phyloP scores from a whole-genome alignment of 495 filamentous ascomycete species.

The Hypoxylon subgilvum region DNA sequence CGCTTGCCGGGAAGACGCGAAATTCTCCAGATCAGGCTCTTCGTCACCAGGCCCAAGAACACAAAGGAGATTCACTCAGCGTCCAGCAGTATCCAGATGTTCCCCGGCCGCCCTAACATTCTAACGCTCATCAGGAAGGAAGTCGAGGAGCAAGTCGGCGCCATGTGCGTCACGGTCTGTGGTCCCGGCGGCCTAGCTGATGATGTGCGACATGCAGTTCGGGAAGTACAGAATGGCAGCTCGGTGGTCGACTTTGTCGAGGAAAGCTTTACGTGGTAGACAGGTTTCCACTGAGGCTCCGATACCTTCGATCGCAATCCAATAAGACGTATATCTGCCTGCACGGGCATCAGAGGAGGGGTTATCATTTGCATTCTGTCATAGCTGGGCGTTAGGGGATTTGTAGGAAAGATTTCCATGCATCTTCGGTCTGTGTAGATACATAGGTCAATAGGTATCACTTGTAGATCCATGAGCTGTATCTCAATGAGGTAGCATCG shows the following conservation, averaged over 20 bases:
- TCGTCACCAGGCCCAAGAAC: conserved; percentile 81
- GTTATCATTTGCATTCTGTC: conserved; percentile 14
- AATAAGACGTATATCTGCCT: too few species aligned
- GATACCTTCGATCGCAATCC: too few species aligned
- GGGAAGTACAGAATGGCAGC: conserved; percentile 65
- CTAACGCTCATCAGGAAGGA: conserved; percentile 77
- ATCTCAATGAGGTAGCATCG: too few species aligned
- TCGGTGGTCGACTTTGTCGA: conserved; percentile 80
- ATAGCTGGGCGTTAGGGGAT: conserved; percentile 26
- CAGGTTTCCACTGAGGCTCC: neutral
- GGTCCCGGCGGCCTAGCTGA: conserved; percentile 84
- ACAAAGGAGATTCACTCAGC: conserved; percentile 73
- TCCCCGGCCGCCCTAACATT: conserved; percentile 81
- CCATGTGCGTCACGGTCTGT: conserved; percentile 90
- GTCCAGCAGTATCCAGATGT: conserved; percentile 80
- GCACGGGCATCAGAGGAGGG: too few species aligned
- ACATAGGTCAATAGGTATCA: conserved; percentile 3
- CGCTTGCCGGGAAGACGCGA: conserved; percentile 77
- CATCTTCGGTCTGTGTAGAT: too few species aligned
- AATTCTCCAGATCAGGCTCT: conserved; percentile 81
- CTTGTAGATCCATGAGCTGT: too few species aligned
- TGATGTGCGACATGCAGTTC: conserved; percentile 76
- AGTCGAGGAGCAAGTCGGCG: conserved; percentile 75
- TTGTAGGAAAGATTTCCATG: neutral
- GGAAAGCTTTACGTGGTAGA: conserved; percentile 88